Evolutionary conservation across 345 rosid genomes (phyloP), one percentile per base, ranked within the genome.

Genomic region (Viola odorata): DNA sequence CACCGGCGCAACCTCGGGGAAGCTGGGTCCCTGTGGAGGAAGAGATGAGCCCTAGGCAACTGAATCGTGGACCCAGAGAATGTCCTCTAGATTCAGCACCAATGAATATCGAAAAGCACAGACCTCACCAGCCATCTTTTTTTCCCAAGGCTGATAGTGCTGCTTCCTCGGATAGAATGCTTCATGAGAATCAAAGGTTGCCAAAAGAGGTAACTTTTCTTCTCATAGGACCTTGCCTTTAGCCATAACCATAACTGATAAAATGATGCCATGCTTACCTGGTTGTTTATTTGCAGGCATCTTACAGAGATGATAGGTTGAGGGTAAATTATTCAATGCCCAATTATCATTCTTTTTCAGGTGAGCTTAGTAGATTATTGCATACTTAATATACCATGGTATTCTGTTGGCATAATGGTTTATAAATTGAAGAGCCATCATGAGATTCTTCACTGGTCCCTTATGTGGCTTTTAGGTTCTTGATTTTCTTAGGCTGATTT

Each of bases 1-100:
- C 96, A 55, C 83, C 51, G 56, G 83, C 62, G 68, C 88, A 77
- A 70, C 74, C 95, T 59, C 81, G 77, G 56, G 88, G 84, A 68
- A 78, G 81, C 61, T 88, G 98, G 96, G 85, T 80, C 77, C 76
- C 91, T 10, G 73, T 64, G 57, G 96, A 88, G 80, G 96, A 91
- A 71, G 96, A 88, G 77, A 88, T 88, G 82, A 85, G 76, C 75
- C 91, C 91, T 36, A 73, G 80, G 65, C 84, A 80, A 73, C 69
- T 80, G 68, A 82, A 79, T 58, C 86, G 83, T 71, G 47, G 81
- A 66, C 41, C 90, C 6, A 88, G 84, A 72, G 97, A 91, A 63
- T 85, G 77, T 70, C 82, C 80, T 50, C 57, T 77, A 55, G 91
- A 82, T 75, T 66, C 89, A 66, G 99, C 85, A 62, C 76, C 75